Evolutionary conservation across 768 basidiomycete species (phyloP), one percentile per base, ranked within the genome.

Genomic region (Leccinellum luteum): DNA sequence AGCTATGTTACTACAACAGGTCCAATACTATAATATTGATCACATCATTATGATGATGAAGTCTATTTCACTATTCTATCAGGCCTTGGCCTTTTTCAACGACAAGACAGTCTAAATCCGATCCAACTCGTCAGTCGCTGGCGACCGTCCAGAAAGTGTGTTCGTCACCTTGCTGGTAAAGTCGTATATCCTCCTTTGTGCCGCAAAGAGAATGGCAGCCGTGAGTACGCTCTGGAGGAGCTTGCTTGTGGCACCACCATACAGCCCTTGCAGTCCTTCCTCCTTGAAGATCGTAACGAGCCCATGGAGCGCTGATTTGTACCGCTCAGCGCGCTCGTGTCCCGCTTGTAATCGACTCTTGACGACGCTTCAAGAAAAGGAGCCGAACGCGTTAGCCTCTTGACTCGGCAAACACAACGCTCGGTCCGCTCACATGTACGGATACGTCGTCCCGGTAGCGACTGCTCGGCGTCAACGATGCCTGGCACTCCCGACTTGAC

Each of bases 151-250:
- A n/a, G 9, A 6, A n/a, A 5, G 14, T 3, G n/a, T 2, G 2
- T 12, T 34, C 44, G 30, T 55, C 43, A 79, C 78, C 75, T 75
- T 69, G 66, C 85, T 90, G 13, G 83, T 85, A n/a, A 86, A 59
- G 63, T 90, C 87, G 56, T 86, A 92, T 54, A 91, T 84, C 61
- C 93, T 81, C 65, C 87, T 82, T 73, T 98, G 96, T 7, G 90
- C 85, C 14, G 87, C 90, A 69, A 98, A 98, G 62, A 98, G 79
- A 64, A 98, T 92, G 6, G 94, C 93, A 15, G 94, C 94, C 8
- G 94, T 96, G 51, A 98, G 79, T 1, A 97, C 92, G 61, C 90
- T 93, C 73, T 98, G 96, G 5, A 90, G 57, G 21, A 99, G 84
- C 75, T 99, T 99, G 66, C 87, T 91, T 14, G 81, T 80, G 27